A percentile compares a stretch with the other conserved stretches of the same genome.
Evolutionary conservation across 148 eudicot species (phyloP).

Genomic region (Beta vulgaris): DNA sequence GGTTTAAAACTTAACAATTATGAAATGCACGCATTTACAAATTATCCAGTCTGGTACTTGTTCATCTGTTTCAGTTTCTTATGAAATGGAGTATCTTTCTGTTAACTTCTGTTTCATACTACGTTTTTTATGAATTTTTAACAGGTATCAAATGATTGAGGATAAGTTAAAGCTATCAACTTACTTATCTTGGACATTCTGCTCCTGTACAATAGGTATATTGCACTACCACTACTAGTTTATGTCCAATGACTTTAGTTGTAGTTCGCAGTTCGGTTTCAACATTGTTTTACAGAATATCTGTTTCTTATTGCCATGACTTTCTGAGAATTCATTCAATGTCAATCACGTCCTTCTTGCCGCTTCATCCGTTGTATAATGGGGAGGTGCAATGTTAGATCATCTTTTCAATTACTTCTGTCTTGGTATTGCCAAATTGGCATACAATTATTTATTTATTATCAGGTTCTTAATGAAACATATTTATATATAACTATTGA

Average conservation of each 20-base stretch:
- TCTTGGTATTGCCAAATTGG: too few relatives aligned
- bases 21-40: slow-evolving; percentile 88
- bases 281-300: not conserved
- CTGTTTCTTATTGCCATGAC: too few relatives aligned
- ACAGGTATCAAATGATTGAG: slow-evolving; percentile 84
- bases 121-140: slow-evolving; percentile 7
- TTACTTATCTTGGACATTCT: slow-evolving; percentile 91
- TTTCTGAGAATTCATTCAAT: too few relatives aligned
- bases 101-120: not conserved
- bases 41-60: slow-evolving; percentile 81
- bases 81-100: slow-evolving; percentile 1
- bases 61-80: not conserved
- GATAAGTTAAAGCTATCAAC: slow-evolving; percentile 80
- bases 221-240: not conserved
- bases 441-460: too few relatives aligned
- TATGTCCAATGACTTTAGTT: not conserved
- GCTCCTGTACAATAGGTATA: slow-evolving; percentile 73
- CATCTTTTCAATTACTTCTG: too few relatives aligned
- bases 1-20: slow-evolving; percentile 62
- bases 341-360: too few relatives aligned
- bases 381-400: too few relatives aligned
- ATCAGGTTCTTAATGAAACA: too few relatives aligned
- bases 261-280: not conserved
- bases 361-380: too few relatives aligned
- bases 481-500: too few relatives aligned